Base-by-base conservation (phyloP, 768 basidiomycete species). In the Termitomyces sp. region DNA sequence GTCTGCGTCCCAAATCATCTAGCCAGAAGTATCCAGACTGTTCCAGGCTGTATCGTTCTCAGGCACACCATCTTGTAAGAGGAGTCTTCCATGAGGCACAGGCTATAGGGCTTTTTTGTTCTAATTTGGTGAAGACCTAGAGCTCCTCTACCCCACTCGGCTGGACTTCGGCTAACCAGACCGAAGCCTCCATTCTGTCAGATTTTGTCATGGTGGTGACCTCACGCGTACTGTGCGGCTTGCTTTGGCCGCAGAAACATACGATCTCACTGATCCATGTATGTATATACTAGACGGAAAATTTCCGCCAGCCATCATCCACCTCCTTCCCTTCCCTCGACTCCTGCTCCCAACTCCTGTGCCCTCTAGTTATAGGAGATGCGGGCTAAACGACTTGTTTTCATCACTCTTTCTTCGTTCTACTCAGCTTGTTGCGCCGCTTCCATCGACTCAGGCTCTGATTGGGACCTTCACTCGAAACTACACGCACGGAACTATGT, bases 101-200 rank as follows among this genome's bases (percentile, higher is more conserved):
- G 13, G 18, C 18, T 53, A 9, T 28, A 28, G 36, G 26, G 28
- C 38, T 28, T 41, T 30, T 53, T 30, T 54, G 40, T 41, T 43
- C 40, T 54, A 41, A 54, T 30, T 20, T 43, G 69, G 71, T 38
- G 86, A 86, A 72, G 86, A 87, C 64, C 40, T 20, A 43, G 41
- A 41, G 23, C 53, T 8, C 18, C 26, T 20, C 18, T 12, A 26
- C 33, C 9, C 47, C 23, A n/a, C 26, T 56, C 56, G 56, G 56
- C 56, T 23, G 32, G 44, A 46, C 44, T 55, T 55, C 35, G 55
- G 46, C 46, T 36, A 28, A 44, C 32, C 52, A 41, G 38, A 41
- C n/a, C 20, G 32, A 30, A 49, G 4, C 41, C 52, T 43, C 40
- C 33, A 23, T 40, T 26, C 20, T 16, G 33, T 38, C 23, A 16